Evolutionary conservation across 306 rosid species (phyloP).

Genomic region (Lagenaria siceraria): DNA sequence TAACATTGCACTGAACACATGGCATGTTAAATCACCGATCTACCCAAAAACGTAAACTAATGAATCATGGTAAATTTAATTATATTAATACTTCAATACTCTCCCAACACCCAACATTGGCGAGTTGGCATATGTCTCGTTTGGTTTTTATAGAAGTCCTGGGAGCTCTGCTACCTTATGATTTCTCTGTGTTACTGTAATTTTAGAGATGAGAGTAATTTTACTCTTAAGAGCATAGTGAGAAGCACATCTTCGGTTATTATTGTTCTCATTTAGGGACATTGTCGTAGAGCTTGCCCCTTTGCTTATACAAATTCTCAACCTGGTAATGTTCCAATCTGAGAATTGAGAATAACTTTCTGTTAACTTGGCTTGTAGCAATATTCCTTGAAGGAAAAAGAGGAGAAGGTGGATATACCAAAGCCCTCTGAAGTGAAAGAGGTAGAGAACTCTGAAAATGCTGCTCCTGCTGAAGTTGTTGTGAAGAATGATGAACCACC

Average conservation of each 20-base stretch:
- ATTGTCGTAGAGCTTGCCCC: background rate
- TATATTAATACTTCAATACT: no score
- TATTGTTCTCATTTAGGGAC: background rate
- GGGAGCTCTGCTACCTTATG: background rate
- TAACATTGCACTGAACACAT: no score
- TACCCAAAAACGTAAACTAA: no score
- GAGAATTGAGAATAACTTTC: background rate
- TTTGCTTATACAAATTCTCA: background rate
- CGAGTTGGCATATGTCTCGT: background rate
- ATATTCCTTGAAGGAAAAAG: conserved; percentile 47
- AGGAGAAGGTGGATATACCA: conserved; percentile 27
- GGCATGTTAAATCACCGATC: no score
- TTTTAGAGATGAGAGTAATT: background rate
- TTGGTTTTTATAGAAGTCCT: background rate
- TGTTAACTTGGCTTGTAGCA: conserved; percentile 36
- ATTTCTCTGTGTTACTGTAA: background rate
- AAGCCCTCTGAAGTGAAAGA: conserved; percentile 53
- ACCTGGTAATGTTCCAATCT: background rate
- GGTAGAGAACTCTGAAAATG: conserved; percentile 31
- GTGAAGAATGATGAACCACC: conserved; percentile 33
- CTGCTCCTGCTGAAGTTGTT: conserved; percentile 27
- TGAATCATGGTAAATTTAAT: no score
- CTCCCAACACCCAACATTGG: no score
- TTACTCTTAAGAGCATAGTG: background rate
- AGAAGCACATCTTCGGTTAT: background rate